Base-by-base conservation (phyloP, 441 rosid species). In the Croton setiger region DNA sequence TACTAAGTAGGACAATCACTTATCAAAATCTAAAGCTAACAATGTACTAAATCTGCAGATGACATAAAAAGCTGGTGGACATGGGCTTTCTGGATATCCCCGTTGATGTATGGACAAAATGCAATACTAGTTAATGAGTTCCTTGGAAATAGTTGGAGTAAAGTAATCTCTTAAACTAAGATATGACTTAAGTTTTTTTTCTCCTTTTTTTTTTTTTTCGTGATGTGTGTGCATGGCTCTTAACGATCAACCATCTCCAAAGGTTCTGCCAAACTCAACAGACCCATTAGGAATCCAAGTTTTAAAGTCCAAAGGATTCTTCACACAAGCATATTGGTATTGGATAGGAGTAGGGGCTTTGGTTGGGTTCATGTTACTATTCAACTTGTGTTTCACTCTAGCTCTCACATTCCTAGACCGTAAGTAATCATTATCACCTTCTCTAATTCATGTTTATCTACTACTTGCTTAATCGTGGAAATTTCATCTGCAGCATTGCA, bases 31-130 rank as follows among this genome's bases (percentile, higher is more conserved):
- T 10, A 37, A 27, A 2, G 31, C 12, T 61, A 1, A 68, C 11
- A 56, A n/a, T 45, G 15, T 41, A 14, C 36, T 64, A 5, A 39
- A 7, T 41, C n/a, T 33, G 52, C 80, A 88, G 91, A 83, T 1
- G 66, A 82, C 64, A 78, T 88, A 35, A 84, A 87, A 80, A 80
- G 81, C 64, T 91, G 96, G 97, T 89, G 88, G 97, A 78, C 74
- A 66, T 91, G 97, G 97, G 93, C 89, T 64, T 91, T 86, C 72
- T 91, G 96, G 92, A 64, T 78, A 71, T 91, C 96, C 7, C 97
- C 96, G 37, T 23, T 91, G 57, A 91, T 91, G 97, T 91, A 91
- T 51, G 93, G 78, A 39, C 93, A 91, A 73, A 89, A 91, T 56
- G 96, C 92, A 2, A 78, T 91, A 0, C 75, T 82, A 9, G 88